A percentile compares a stretch with the other conserved stretches of the same genome.
Conservation (phyloP, 2,329 filamentous ascomycete genomes). For the Trichoderma koningiopsis region DNA sequence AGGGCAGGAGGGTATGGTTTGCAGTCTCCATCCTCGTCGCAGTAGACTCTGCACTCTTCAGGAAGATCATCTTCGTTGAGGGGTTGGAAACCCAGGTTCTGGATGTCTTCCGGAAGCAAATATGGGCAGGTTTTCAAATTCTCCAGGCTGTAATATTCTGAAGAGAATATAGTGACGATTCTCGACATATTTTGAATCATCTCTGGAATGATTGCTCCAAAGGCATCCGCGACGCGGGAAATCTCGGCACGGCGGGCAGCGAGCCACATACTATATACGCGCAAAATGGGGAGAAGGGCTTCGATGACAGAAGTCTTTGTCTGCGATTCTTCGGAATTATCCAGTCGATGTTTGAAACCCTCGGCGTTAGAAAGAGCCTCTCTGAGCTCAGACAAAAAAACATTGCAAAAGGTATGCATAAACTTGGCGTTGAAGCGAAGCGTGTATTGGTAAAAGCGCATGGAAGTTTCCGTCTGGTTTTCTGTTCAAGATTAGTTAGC, state of each 20-base stretch:
- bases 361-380: constrained; percentile 31
- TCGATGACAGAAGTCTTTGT: constrained; percentile 43
- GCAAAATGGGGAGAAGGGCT: constrained; percentile 53
- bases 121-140: constrained; percentile 48
- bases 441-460: constrained; percentile 63
- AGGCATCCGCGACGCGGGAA: constrained; percentile 47
- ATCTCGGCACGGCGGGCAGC: constrained; percentile 50
- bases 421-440: constrained; percentile 78
- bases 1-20: constrained; percentile 45
- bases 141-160: constrained; percentile 45
- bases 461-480: constrained; percentile 48
- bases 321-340: constrained; percentile 27
- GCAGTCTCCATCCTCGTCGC: constrained; percentile 37
- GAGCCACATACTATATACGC: constrained; percentile 59
- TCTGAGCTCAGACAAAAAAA: constrained; percentile 68
- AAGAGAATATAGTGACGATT: constrained; percentile 52
- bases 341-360: constrained; percentile 28
- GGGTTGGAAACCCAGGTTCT: constrained; percentile 48
- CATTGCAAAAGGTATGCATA: constrained; percentile 70
- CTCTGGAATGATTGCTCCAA: constrained; percentile 49
- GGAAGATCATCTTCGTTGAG: constrained; percentile 45
- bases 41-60: constrained; percentile 44
- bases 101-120: constrained; percentile 54
- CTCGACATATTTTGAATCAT: constrained; percentile 52
- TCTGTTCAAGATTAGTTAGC: constrained; percentile 37